These are phyloP conservation scores for Lasiosphaeria ovina DNA, from an alignment of 495 filamentous ascomycete species.

Conservation along the genomic window DNA sequence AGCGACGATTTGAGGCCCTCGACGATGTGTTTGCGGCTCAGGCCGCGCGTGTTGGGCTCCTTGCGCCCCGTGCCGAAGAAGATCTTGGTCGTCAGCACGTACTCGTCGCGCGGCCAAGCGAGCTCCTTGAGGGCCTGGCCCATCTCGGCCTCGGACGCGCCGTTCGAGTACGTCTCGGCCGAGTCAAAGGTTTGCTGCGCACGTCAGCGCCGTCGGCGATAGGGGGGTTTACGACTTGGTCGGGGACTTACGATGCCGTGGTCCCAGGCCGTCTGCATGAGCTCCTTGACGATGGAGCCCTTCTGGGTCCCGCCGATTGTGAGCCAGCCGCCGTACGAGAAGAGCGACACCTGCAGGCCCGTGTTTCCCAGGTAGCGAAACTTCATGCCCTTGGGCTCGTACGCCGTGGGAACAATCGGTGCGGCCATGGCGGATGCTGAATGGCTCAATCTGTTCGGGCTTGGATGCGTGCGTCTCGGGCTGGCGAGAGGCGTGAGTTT, in stretches of 20 bases:
- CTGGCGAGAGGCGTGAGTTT: no score
- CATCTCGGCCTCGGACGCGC: constrained; percentile 72
- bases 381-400: constrained; percentile 59
- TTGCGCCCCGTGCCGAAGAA: constrained; percentile 37
- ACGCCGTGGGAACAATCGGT: constrained; percentile 37
- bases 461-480: no score
- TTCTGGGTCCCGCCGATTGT: constrained; percentile 45
- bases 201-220: not conserved
- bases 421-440: constrained; percentile 19
- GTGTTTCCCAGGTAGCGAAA: constrained; percentile 68
- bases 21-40: constrained; percentile 73
- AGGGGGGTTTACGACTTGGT: not conserved
- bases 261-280: constrained; percentile 50
- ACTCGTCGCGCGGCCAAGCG: constrained; percentile 74
- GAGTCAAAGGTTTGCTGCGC: constrained; percentile 57
- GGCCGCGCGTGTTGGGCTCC: constrained; percentile 65
- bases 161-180: constrained; percentile 61
- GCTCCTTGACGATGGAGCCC: constrained; percentile 43
- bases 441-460: not conserved
- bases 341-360: constrained; percentile 66
- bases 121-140: constrained; percentile 66
- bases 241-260: constrained; percentile 44
- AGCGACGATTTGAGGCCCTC: constrained; percentile 58
- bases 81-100: constrained; percentile 85
- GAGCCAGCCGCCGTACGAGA: constrained; percentile 64